Evolutionary conservation across 345 rosid species (phyloP).

Genomic region (Raphanus sativus): DNA sequence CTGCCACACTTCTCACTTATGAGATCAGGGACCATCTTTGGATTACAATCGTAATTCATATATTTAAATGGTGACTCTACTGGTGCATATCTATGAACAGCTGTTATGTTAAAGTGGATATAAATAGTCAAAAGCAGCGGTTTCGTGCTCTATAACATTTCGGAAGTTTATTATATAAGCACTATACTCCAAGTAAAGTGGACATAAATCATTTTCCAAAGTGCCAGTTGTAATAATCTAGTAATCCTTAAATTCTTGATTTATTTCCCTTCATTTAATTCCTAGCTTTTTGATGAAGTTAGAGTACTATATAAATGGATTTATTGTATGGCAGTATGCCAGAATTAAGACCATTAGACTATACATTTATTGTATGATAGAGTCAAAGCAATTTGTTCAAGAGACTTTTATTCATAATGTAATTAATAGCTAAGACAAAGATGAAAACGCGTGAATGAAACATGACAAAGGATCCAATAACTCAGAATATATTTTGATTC

Average conservation of each 20-base stretch:
- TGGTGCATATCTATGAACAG: constrained; percentile 21
- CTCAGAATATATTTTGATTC: too few relatives aligned
- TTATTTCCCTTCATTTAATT: constrained; percentile 14
- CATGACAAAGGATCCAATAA: not conserved
- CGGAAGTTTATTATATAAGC: constrained; percentile 3
- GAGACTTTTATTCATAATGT: too few relatives aligned
- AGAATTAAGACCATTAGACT: not conserved
- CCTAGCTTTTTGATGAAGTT: constrained; percentile 18
- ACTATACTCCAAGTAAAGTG: constrained; percentile 13
- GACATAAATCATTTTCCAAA: constrained; percentile 14
- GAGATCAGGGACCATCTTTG: constrained; percentile 1
- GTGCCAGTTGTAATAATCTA: constrained; percentile 23
- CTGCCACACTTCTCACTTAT: constrained; percentile 14
- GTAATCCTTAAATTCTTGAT: constrained; percentile 9
- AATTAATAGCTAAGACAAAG: not conserved
- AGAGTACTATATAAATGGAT: not conserved
- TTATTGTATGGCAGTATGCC: not conserved
- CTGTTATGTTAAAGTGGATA: not conserved
- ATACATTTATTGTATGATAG: not conserved
- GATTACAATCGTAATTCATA: not conserved
- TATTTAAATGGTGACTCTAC: not conserved
- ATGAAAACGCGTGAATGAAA: not conserved
- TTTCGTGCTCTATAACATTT: constrained; percentile 5
- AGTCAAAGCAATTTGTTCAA: not conserved
- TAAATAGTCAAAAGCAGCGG: constrained; percentile 16